Evolutionary conservation across 495 filamentous ascomycete genomes (phyloP).

Genomic region (Neurospora tetrasperma): DNA sequence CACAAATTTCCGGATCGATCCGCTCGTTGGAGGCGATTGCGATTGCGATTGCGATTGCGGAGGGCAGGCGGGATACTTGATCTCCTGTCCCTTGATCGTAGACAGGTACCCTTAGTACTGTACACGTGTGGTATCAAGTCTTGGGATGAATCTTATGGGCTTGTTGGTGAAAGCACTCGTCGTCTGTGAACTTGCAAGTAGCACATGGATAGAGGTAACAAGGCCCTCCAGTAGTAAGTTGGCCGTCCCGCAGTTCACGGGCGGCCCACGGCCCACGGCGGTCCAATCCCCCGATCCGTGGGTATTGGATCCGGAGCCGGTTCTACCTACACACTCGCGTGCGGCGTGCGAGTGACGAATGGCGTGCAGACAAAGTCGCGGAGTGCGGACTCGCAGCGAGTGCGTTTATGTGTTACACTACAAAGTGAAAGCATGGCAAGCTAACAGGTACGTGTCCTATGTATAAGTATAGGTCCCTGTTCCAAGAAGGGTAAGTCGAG

Average conservation of each 20-base stretch:
- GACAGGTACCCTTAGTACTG: neutral
- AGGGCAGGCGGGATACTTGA: neutral
- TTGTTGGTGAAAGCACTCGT: neutral
- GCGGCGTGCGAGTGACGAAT: neutral
- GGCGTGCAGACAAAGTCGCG: neutral
- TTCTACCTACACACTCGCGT: neutral
- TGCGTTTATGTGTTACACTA: neutral
- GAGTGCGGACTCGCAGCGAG: neutral
- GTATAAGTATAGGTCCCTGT: neutral
- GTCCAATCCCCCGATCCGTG: neutral
- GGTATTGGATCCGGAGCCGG: neutral
- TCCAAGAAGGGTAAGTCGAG: neutral
- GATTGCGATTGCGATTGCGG: neutral
- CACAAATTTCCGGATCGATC: neutral
- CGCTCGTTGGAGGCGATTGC: neutral
- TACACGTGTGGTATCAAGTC: neutral
- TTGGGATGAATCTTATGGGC: neutral
- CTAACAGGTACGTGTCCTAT: neutral
- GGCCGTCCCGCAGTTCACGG: neutral
- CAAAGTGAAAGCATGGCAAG: neutral
- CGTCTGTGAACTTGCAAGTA: neutral
- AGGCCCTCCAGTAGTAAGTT: too few relatives aligned
- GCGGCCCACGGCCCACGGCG: neutral
- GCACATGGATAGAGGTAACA: too few relatives aligned
- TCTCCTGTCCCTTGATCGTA: neutral